Evolutionary conservation across 2,329 filamentous ascomycete species (phyloP), one percentile per base, ranked within the genome.

Genomic region (Aspergillus cejpii): DNA sequence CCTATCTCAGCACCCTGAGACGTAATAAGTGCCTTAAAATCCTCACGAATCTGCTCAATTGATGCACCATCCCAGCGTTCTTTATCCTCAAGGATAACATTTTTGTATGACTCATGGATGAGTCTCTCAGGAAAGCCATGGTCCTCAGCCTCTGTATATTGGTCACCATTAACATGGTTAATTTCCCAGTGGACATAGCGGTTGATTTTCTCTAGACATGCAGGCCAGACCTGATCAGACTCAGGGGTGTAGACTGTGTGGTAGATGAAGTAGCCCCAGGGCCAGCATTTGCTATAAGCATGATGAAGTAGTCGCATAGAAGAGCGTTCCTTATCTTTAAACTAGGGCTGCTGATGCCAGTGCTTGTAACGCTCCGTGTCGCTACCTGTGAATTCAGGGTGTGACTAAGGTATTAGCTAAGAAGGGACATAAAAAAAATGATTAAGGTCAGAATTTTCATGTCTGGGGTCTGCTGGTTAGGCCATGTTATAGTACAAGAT

Each of bases 201-300:
- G 21, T 42, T 33, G 8, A 57, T 28, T 41, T 56, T 54, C 21
- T 45, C 45, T 15, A 56, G 19, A 10, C 41, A 37, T 15, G 37
- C 7, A 17, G 43, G 43, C 51, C 49, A 57, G 11, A 51, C 24
- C 29, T 43, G 14, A 31, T 57, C 49, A 2, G 55, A 54, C 45
- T 58, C 51, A n/a, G 50, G 29, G 6, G 52, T 55, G 31, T 55
- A 55, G 26, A 56, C 49, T 8, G 52, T 55, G 19, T 52, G 47
- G 41, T 53, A 58, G 37, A 57, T 53, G 19, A 53, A 43, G 44
- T 43, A 55, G 14, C 48, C 56, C 55, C 43, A 55, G 2, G 45
- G 48, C 28, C 28, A 15, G n/a, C 8, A 1, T 15, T 31, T 4
- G 6, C 1, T 4, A 3, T 15, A 1, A 31, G n/a, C n/a, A 8